Base-by-base conservation (phyloP, 805 yeast species). In the Teunomyces cretensis region DNA sequence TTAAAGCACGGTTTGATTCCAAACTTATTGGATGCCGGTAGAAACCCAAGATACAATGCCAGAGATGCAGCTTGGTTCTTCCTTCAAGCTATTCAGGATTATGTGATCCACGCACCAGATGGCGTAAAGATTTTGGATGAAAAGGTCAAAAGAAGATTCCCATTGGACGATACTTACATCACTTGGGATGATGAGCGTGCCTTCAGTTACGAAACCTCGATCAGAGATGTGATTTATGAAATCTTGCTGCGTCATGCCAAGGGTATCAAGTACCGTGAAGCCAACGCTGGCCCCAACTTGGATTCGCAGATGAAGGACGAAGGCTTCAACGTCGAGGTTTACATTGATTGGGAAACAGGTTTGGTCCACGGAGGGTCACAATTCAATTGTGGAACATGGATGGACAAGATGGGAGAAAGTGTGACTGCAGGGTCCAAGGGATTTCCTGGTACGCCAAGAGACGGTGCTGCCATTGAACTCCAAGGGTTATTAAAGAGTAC, bases 351-450 rank as follows among this genome's bases (percentile, higher is more conserved):
- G 97, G 57, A 70, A 0, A 90, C 87, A 9, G 99, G 99, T 1
- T 68, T 94, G 26, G 71, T 91, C 3, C 86, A 81, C 62, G 99
- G 98, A 38, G 98, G 99, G 1, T 87, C 88, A 40, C 96, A 87
- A 64, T 80, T 68, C 62, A 92, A 92, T 61, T 92, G 99, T 70
- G 99, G 99, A 16, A 94, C 99, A 0, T 92, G 99, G 99, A 92
- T 91, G 97, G 99, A 92, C 67, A 92, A 92, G 68, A 92, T 92
- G 98, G 99, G 99, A 19, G 98, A 94, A 68, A 87, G 96, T 58
- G 81, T 65, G 30, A 74, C 67, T 45, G 97, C 98, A 0, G 84
- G 86, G 1, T 84, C 81, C 47, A 86, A 84, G 54, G 99, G 99
- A n/a, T 72, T 80, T 30, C 99, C 99, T 1, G 99, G 98, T 1